Base-by-base conservation (phyloP, 805 yeast species). In the Wickerhamomyces bovis region DNA sequence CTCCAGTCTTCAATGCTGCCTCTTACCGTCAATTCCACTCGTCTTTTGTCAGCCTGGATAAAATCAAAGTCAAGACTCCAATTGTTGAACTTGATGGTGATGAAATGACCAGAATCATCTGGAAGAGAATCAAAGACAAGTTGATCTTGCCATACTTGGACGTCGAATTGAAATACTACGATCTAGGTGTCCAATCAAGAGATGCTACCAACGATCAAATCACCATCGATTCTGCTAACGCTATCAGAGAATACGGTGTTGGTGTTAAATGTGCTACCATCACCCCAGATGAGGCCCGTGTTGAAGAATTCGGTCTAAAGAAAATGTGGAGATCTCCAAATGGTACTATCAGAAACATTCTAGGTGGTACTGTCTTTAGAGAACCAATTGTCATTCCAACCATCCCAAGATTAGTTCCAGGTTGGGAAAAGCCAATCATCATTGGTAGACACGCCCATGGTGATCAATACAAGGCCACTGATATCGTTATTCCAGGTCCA, bases 271-370 rank as follows among this genome's bases (percentile, higher is more conserved):
- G 92, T 75, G 92, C 94, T 43, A 85, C 92, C 16, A 85, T 85
- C 57, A 85, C 92, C 2, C 94, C 92, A 3, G 92, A 85, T 64
- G 92, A 85, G 64, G 80, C 77, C 22, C 75, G 94, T 65, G 92
- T 85, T 41, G 71, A 80, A 60, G 94, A 85, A 66, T 85, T 84
- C 56, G 68, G 71, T 42, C 72, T 85, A 64, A 81, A 81, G 61
- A 78, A 85, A 61, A 85, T 85, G 94, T 85, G 92, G 90, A 73
- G 80, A 44, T 85, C 92, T 19, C 94, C 94, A 53, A 85, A 85
- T 62, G 94, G 94, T 54, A 85, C 94, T 26, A 82, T 85, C 57
- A 76, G 94, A 71, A 85, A 85, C 65, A 83, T 85, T 46, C 66
- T 85, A 52, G 87, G 86, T 31, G 94, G 94, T 56, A 85, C 94